These are phyloP conservation scores for Jatropha curcas DNA, from an alignment of 345 rosid species.

Conservation along the genomic window DNA sequence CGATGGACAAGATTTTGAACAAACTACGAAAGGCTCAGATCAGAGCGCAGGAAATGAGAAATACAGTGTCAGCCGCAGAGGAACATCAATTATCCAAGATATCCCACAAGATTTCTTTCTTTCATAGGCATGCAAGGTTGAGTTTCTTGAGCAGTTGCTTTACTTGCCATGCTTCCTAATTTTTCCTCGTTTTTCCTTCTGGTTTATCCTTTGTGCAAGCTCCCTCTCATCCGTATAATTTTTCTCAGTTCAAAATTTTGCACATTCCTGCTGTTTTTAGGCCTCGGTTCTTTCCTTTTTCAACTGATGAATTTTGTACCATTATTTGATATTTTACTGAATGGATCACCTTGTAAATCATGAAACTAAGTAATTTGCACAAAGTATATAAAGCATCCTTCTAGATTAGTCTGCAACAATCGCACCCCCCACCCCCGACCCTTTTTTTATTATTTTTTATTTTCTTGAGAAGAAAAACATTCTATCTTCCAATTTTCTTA, in stretches of 20 bases:
- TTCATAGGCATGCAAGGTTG: slow-evolving; percentile 36
- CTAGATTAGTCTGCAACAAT: too few relatives aligned
- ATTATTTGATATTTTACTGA: neutral
- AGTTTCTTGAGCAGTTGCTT: slow-evolving; percentile 55
- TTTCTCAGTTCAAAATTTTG: neutral
- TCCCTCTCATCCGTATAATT: neutral
- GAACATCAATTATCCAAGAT: slow-evolving; percentile 35
- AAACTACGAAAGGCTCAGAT: slow-evolving; percentile 63
- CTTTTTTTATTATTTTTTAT: too few relatives aligned
- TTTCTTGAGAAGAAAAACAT: too few relatives aligned
- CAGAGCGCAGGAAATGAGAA: slow-evolving; percentile 80
- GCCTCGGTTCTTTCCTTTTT: neutral
- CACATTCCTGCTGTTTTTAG: neutral
- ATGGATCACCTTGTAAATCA: slow-evolving; percentile 5
- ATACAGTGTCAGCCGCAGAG: slow-evolving; percentile 40
- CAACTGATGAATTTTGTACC: neutral
- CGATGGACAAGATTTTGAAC: slow-evolving; percentile 77
- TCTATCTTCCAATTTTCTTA: too few relatives aligned
- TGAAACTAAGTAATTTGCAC: neutral
- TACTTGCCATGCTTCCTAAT: slow-evolving; percentile 35
- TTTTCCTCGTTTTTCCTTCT: neutral
- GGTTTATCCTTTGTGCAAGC: slow-evolving; percentile 1
- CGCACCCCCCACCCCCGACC: too few relatives aligned
- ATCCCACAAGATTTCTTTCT: slow-evolving; percentile 36
- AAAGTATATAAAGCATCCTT: neutral